A percentile compares a stretch with the other conserved stretches of the same genome.
Evolutionary conservation across 2,329 filamentous ascomycete genomes (phyloP).

Genomic region (Colletotrichum sp.): DNA sequence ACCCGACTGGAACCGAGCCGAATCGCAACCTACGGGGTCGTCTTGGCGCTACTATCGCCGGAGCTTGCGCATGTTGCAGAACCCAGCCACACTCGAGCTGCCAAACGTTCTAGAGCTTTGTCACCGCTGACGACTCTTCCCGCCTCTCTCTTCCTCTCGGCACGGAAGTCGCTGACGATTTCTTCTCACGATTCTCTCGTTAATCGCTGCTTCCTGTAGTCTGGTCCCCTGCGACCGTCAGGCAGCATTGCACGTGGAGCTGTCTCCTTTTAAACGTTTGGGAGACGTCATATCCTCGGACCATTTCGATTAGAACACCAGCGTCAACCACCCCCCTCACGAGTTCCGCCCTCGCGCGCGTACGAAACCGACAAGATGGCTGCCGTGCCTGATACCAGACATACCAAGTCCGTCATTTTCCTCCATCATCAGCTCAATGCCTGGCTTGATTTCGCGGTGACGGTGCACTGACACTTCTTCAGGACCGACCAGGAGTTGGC

Average conservation of each 20-base stretch:
- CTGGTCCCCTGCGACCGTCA: not conserved
- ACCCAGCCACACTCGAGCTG: constrained; percentile 21
- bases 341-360: not conserved
- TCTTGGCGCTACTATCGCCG: constrained; percentile 16
- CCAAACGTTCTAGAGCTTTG: constrained; percentile 14
- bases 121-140: constrained; percentile 21
- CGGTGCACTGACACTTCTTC: constrained; percentile 11
- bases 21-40: constrained; percentile 3
- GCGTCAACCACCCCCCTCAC: not conserved
- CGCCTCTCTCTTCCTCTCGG: constrained; percentile 18
- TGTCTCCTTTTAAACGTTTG: not conserved
- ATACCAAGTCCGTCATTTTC: constrained; percentile 19
- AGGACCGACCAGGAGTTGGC: constrained; percentile 73
- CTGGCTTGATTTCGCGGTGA: not conserved
- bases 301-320: not conserved
- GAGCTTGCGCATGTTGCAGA: constrained; percentile 22
- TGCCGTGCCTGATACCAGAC: constrained; percentile 18
- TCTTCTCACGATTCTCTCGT: not conserved
- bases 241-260: constrained; percentile 12
- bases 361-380: constrained; percentile 17
- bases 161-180: not conserved
- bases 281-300: constrained; percentile 17
- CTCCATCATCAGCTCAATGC: not conserved
- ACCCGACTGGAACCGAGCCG: not conserved
- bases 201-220: not conserved